A percentile compares a stretch with the other conserved stretches of the same genome.
Conservation (phyloP, 352 stramenopile species). For the Globisporangium apiculatum region DNA sequence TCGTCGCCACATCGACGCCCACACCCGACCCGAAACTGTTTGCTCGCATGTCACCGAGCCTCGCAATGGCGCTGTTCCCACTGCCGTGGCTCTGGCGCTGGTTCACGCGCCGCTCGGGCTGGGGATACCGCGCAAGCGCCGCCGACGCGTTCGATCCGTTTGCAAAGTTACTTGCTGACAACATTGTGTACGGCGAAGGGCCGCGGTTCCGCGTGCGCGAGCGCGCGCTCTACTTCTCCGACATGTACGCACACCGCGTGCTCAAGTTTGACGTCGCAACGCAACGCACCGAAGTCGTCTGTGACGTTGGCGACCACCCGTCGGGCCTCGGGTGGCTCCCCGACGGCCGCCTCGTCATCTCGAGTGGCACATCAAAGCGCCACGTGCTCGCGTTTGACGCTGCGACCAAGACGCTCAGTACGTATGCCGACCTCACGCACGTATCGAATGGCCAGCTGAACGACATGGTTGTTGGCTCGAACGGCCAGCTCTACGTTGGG, state of each 20-base stretch:
- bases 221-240: conserved; percentile 53
- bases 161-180: conserved; percentile 24
- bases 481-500: conserved; percentile 41
- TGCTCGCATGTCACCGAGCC: conserved; percentile 10
- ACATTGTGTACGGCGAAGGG: conserved; percentile 48
- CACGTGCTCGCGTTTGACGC: conserved; percentile 38
- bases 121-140: conserved; percentile 11
- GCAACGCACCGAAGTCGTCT: conserved; percentile 28
- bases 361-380: conserved; percentile 34
- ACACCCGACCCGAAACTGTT: conserved; percentile 12
- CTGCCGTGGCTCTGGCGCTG: conserved; percentile 24
- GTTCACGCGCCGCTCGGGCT: conserved; percentile 18
- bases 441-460: conserved; percentile 49
- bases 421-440: conserved; percentile 44
- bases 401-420: conserved; percentile 15
- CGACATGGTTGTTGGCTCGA: conserved; percentile 49
- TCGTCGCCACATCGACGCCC: too few relatives aligned
- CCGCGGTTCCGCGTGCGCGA: conserved; percentile 48
- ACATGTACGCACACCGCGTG: conserved; percentile 59
- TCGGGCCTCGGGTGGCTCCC: conserved; percentile 59
- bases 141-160: conserved; percentile 21
- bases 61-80: conserved; percentile 16
- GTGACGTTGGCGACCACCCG: conserved; percentile 36
- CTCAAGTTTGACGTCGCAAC: conserved; percentile 46
- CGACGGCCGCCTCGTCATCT: conserved; percentile 53